A percentile compares a stretch with the other conserved stretches of the same genome.
Conservation (phyloP, 805 yeast species). For the Pichia thaimueangensis region DNA sequence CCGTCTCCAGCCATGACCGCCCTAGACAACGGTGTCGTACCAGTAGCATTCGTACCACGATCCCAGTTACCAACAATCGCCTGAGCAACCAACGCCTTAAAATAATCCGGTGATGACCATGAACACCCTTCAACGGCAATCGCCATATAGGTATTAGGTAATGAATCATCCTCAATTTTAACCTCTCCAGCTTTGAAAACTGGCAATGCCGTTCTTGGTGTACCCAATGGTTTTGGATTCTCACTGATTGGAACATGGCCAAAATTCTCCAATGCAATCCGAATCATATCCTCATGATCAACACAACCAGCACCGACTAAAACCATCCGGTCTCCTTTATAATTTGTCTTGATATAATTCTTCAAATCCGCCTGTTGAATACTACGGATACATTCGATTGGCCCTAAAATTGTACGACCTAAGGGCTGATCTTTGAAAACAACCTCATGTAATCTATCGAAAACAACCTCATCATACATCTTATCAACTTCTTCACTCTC, state of each 20-base stretch:
- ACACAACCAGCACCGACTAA: slow-evolving; percentile 96
- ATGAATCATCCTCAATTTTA: slow-evolving; percentile 69
- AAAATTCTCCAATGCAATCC: slow-evolving; percentile 69
- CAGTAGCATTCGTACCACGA: slow-evolving; percentile 74
- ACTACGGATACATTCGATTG: slow-evolving; percentile 78
- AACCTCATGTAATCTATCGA: slow-evolving; percentile 92
- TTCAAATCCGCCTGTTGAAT: slow-evolving; percentile 72
- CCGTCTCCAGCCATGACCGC: slow-evolving; percentile 31
- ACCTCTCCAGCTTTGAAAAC: slow-evolving; percentile 81
- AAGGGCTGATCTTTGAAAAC: slow-evolving; percentile 86
- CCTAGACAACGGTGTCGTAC: slow-evolving; percentile 75
- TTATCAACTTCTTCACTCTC: slow-evolving; percentile 97
- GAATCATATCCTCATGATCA: slow-evolving; percentile 76
- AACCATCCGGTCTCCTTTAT: slow-evolving; percentile 96
- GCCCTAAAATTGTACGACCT: slow-evolving; percentile 96
- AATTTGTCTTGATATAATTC: slow-evolving; percentile 75
- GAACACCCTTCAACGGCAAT: slow-evolving; percentile 96
- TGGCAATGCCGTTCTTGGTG: slow-evolving; percentile 67
- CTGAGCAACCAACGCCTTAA: slow-evolving; percentile 91
- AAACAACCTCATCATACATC: slow-evolving; percentile 97
- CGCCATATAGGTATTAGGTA: slow-evolving; percentile 89
- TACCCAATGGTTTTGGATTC: slow-evolving; percentile 63
- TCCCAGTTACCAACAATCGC: slow-evolving; percentile 98
- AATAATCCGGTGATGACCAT: slow-evolving; percentile 94
- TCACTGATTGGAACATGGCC: slow-evolving; percentile 55